These are phyloP conservation scores for Zygosaccharomyces kombuchaensis DNA, from an alignment of 805 yeast genomes.

Conservation along the genomic window DNA sequence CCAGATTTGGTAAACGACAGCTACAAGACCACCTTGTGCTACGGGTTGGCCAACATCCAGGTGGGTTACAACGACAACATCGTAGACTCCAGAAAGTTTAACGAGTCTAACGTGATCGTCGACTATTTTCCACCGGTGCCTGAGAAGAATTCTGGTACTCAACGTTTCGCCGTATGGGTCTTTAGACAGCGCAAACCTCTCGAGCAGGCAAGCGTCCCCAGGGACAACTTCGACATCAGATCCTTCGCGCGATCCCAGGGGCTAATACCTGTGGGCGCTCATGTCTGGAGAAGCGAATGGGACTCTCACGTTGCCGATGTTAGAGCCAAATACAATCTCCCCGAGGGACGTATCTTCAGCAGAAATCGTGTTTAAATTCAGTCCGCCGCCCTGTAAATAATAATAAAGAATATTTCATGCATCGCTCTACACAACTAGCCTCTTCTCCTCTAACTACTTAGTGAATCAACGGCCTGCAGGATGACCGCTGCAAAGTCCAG, in stretches of 20 bases:
- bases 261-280: conserved; percentile 83
- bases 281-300: conserved; percentile 81
- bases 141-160: conserved; percentile 79
- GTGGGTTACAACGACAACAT: conserved; percentile 53
- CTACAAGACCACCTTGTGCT: conserved; percentile 66
- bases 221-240: conserved; percentile 68
- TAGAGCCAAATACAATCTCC: conserved; percentile 69
- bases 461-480: conserved; percentile 57
- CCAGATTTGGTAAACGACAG: conserved; percentile 72
- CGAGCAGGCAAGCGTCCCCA: conserved; percentile 20
- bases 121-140: conserved; percentile 80
- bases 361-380: conserved; percentile 43
- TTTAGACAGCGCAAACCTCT: conserved; percentile 56
- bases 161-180: conserved; percentile 87
- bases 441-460: conserved; percentile 29
- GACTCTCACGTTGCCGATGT: conserved; percentile 68
- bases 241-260: conserved; percentile 50
- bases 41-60: conserved; percentile 69
- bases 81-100: conserved; percentile 39
- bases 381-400: neutral
- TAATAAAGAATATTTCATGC: conserved; percentile 3
- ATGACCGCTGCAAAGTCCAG: conserved; percentile 75
- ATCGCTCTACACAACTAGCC: neutral
- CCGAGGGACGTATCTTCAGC: conserved; percentile 69
- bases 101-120: conserved; percentile 41